These are phyloP conservation scores for Trichoderma lentiforme DNA, from an alignment of 2,329 filamentous ascomycete genomes.

Conservation along the genomic window DNA sequence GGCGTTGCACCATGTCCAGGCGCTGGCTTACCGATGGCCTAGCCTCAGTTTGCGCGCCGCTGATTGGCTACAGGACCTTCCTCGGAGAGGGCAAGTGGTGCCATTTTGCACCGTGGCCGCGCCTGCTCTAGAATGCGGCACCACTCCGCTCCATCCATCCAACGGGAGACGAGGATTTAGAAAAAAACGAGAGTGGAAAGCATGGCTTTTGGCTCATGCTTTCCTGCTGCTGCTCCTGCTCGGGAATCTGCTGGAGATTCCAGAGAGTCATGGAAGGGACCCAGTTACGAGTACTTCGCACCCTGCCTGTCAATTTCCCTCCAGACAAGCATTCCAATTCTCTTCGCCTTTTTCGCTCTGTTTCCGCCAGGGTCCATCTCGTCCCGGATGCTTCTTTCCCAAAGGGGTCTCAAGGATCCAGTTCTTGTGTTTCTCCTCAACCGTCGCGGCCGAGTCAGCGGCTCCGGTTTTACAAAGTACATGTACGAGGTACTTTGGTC, in stretches of 20 bases:
- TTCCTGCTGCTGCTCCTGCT: neutral
- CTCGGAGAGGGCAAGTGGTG: conserved; percentile 17
- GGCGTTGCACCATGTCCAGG: conserved; percentile 17
- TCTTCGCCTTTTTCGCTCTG: too few species aligned
- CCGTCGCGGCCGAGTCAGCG: conserved; percentile 7
- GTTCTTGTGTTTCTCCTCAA: neutral
- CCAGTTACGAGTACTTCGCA: neutral
- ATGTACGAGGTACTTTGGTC: neutral
- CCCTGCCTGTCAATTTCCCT: neutral
- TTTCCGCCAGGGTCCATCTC: neutral
- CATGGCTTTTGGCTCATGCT: neutral
- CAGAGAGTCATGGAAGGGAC: neutral
- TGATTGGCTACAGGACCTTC: conserved; percentile 3
- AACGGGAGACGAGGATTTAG: neutral
- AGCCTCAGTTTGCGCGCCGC: conserved; percentile 6
- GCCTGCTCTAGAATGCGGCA: conserved; percentile 9
- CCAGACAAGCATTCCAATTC: neutral
- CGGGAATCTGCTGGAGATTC: neutral
- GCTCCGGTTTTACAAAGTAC: neutral
- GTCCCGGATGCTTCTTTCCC: neutral
- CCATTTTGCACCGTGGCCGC: conserved; percentile 15
- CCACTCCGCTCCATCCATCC: conserved; percentile 13
- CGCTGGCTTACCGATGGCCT: conserved; percentile 10
- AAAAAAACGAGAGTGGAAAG: neutral
- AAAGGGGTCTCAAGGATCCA: neutral